A percentile compares a stretch with the other conserved stretches of the same genome.
phyloP scores from a whole-genome alignment of 768 basidiomycete genomes.

The Sarcomyxa edulis region DNA sequence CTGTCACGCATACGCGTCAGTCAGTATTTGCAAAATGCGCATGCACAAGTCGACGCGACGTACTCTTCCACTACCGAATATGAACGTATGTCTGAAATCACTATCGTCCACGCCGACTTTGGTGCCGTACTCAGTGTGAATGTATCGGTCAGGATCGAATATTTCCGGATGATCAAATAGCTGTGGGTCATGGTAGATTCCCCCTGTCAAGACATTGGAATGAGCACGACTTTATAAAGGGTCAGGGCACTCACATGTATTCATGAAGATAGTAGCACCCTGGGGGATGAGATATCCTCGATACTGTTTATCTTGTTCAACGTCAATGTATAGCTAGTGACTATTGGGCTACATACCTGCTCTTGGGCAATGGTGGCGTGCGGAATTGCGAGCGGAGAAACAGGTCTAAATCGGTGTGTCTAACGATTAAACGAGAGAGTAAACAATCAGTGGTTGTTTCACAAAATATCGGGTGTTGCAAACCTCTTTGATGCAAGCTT shows the following conservation, averaged over 20 bases:
- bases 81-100: constrained; percentile 9
- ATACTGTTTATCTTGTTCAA: constrained; percentile 10
- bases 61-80: constrained; percentile 16
- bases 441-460: too few species aligned
- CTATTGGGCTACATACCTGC: too few species aligned
- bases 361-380: constrained; percentile 13
- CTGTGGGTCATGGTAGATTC: too few species aligned
- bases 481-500: constrained; percentile 19
- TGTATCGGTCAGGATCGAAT: too few species aligned
- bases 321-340: too few species aligned
- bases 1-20: constrained; percentile 7
- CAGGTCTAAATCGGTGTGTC: constrained; percentile 15
- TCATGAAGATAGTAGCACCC: constrained; percentile 10
- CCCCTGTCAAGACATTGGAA: too few species aligned
- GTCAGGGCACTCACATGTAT: constrained; percentile 12
- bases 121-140: constrained; percentile 11
- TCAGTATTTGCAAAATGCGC: not conserved
- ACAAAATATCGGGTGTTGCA: too few species aligned
- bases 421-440: too few species aligned
- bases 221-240: too few species aligned
- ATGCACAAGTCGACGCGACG: not conserved
- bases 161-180: too few species aligned
- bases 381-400: constrained; percentile 13
- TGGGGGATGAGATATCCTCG: constrained; percentile 8
- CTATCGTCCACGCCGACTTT: constrained; percentile 9